Evolutionary conservation across 169 alveolate species (phyloP).

Genomic region (Cyclospora cayetanensis): DNA sequence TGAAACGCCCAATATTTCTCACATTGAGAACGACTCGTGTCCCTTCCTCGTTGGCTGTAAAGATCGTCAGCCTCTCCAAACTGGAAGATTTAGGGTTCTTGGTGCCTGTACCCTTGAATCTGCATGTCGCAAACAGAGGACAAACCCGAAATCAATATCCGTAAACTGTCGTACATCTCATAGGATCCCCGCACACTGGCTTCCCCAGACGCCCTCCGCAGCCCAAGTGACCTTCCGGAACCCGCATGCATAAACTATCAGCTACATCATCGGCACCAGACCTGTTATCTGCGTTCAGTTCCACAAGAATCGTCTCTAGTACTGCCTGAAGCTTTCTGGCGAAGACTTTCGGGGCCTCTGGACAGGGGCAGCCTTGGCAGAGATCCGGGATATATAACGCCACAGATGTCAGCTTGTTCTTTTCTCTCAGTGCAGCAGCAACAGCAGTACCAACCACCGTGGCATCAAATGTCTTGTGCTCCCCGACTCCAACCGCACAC

Average conservation of each 20-base stretch:
- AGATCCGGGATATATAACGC: not conserved
- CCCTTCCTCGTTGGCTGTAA: conserved; percentile 1
- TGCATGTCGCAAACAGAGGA: not conserved
- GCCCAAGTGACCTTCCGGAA: not conserved
- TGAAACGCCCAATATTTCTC: not conserved
- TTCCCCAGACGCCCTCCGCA: not conserved
- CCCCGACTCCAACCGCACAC: not conserved
- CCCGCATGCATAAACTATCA: not conserved
- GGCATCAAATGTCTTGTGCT: not conserved
- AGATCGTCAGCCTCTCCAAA: conserved; percentile 30
- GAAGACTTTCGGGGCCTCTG: not conserved
- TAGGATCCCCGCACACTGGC: not conserved
- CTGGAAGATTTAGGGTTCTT: not conserved
- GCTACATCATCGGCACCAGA: not conserved
- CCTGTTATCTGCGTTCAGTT: not conserved
- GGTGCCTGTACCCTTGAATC: conserved; percentile 48
- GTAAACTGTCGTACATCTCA: no score
- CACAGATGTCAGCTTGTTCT: not conserved
- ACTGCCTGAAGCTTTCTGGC: not conserved
- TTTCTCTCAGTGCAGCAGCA: not conserved
- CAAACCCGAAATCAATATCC: no score
- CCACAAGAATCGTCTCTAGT: not conserved
- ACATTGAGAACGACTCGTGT: not conserved
- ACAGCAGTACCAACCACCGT: not conserved
- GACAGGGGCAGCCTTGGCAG: not conserved